Evolutionary conservation across 108 stramenopile species (phyloP).

Genomic region (Aurantiochytrium sp.): DNA sequence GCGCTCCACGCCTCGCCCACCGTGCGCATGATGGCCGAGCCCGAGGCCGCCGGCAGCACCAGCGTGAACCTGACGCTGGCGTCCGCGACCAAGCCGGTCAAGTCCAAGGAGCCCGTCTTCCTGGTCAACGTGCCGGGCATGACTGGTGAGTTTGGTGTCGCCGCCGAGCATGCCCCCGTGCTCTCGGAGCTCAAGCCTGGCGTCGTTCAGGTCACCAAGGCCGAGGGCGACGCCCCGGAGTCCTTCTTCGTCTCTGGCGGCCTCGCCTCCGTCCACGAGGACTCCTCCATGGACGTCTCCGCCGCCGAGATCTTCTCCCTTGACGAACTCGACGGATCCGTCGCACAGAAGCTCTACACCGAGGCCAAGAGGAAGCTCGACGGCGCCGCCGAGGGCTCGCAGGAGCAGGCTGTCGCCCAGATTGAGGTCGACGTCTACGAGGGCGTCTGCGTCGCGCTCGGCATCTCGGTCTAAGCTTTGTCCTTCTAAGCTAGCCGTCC

Average conservation of each 20-base stretch:
- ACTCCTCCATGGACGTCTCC: not conserved
- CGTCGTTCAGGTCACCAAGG: not conserved
- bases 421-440: not conserved
- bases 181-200: conserved; percentile 15
- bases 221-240: not conserved
- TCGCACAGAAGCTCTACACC: not conserved
- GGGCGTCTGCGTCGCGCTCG: not conserved
- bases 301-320: not conserved
- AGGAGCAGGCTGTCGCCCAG: conserved; percentile 11
- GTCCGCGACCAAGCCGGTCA: not conserved
- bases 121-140: conserved; percentile 15
- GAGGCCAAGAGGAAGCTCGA: not conserved
- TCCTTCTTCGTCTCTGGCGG: conserved; percentile 6
- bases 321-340: not conserved
- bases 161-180: not conserved
- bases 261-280: not conserved
- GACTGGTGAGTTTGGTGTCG: conserved; percentile 10
- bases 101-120: not conserved
- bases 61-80: not conserved
- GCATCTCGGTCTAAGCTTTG: not conserved
- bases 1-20: not conserved
- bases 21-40: not conserved
- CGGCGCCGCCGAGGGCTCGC: not conserved
- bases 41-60: not conserved
- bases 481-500: not conserved